Conservation (phyloP, 75 land plant genomes). For the Selaginella moellendorffii region DNA sequence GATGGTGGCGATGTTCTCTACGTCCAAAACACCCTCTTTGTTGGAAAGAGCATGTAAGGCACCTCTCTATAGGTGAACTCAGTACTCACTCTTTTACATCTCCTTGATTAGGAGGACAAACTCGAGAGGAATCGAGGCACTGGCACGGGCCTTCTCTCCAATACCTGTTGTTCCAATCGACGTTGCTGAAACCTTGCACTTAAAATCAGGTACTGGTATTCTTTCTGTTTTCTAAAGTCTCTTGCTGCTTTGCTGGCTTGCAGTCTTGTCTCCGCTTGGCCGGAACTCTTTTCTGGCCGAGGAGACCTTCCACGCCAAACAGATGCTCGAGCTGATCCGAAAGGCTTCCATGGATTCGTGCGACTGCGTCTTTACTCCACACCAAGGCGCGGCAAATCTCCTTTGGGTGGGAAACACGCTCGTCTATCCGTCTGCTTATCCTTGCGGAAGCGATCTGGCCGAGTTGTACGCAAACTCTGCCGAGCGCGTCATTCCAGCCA, state of each 20-base stretch:
- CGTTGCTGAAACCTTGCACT: constrained; percentile 16
- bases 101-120: constrained; percentile 15
- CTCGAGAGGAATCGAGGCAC: constrained; percentile 13
- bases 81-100: no score
- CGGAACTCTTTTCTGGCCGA: constrained; percentile 10
- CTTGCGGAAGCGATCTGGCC: constrained; percentile 7
- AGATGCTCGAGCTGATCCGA: constrained; percentile 15
- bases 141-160: constrained; percentile 14
- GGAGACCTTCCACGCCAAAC: constrained; percentile 10
- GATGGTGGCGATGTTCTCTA: constrained; percentile 27
- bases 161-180: constrained; percentile 13
- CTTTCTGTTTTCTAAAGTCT: no score
- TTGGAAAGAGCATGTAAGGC: constrained; percentile 25
- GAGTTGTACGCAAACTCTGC: constrained; percentile 11
- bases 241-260: background rate
- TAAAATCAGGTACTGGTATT: constrained; percentile 20
- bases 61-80: no score
- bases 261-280: constrained; percentile 12
- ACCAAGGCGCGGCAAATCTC: constrained; percentile 21
- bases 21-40: constrained; percentile 17
- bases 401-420: constrained; percentile 15
- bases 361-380: constrained; percentile 3
- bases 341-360: constrained; percentile 4
- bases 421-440: constrained; percentile 9
- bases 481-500: constrained; percentile 11